Evolutionary conservation across 768 basidiomycete genomes (phyloP), one percentile per base, ranked within the genome.

Genomic region (Lanmaoa pseudosensibilis): DNA sequence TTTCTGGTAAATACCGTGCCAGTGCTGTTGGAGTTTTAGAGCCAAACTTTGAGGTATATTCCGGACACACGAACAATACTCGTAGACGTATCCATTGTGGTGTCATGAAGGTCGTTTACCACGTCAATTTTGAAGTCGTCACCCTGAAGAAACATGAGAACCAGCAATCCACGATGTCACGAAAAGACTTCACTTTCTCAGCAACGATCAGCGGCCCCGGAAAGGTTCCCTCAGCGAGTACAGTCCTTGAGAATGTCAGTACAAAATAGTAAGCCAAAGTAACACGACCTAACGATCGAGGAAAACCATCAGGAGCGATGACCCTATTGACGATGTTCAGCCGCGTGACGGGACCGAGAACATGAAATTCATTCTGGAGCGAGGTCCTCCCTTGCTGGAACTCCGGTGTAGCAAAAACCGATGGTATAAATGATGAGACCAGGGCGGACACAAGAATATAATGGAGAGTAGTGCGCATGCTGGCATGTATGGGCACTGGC

Each of bases 1-100:
- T 6, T 72, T 61, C 59, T 83, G 81, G 51, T 72, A 71, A 39
- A 83, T 59, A 10, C 81, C 81, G 59, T 83, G 82, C 81, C 81
- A 83, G 56, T 83, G 81, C 82, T 83, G n/a, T 9, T 3, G 23
- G 4, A 21, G 15, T 51, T 13, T 58, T 1, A 34, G 34, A 40
- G 5, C 13, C 34, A 44, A 18, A n/a, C 8, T 25, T 44, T 9
- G 18, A n/a, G 2, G 11, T 33, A 23, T 19, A 33, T 13, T n/a
- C 19, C 23, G 9, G 15, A 30, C 32, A 25, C 6, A 62, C 79
- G 57, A 54, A 83, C 83, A 45, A 84, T 76, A 46, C 77, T 80
- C 13, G 83, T 84, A 7, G 70, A 73, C 47, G 73, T 74, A 36
- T 78, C 59, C 83, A 85, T 84, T 2, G 77, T 72, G 2, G 65